Percentiles rank a stretch among this genome's conserved stretches.
These are phyloP conservation scores for Diospyros kaki DNA, from an alignment of 148 eudicot genomes.

Conservation along the genomic window DNA sequence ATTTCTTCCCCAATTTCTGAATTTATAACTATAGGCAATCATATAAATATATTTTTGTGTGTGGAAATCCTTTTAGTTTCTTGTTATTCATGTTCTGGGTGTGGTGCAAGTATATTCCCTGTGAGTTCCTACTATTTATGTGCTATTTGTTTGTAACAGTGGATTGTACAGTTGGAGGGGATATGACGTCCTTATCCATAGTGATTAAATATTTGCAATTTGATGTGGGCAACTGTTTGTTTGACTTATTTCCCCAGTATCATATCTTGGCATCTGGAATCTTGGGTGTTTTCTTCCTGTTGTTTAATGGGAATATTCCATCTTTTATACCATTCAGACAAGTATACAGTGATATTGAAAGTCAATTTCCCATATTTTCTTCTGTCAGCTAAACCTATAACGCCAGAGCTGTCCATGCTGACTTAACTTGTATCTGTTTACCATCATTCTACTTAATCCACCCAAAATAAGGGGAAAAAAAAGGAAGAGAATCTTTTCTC, in stretches of 20 bases:
- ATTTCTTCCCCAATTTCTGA: not conserved
- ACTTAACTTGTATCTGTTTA: not conserved
- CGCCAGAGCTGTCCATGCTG: not conserved
- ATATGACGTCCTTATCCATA: slow-evolving; percentile 10
- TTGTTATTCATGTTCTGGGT: not conserved
- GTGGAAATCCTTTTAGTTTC: not conserved
- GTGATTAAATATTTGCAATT: slow-evolving; percentile 5
- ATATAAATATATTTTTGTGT: not conserved
- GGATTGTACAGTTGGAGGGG: not conserved
- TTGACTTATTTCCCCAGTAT: slow-evolving; percentile 10
- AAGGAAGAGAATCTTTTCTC: no score
- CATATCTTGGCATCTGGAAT: slow-evolving; percentile 16
- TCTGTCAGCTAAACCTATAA: not conserved
- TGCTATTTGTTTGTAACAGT: slow-evolving; percentile 3
- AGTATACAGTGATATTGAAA: not conserved
- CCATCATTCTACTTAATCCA: no score
- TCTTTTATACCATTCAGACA: slow-evolving; percentile 5
- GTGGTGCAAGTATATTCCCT: not conserved
- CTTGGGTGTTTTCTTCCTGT: not conserved
- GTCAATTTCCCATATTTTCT: slow-evolving; percentile 5
- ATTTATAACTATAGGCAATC: not conserved
- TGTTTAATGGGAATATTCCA: slow-evolving; percentile 17
- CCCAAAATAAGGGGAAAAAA: no score
- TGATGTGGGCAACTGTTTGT: slow-evolving; percentile 8
- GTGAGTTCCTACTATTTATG: not conserved